A percentile compares a stretch with the other conserved stretches of the same genome.
Evolutionary conservation across 257 asterid genomes (phyloP).

Genomic region (Penstemon davidsonii): DNA sequence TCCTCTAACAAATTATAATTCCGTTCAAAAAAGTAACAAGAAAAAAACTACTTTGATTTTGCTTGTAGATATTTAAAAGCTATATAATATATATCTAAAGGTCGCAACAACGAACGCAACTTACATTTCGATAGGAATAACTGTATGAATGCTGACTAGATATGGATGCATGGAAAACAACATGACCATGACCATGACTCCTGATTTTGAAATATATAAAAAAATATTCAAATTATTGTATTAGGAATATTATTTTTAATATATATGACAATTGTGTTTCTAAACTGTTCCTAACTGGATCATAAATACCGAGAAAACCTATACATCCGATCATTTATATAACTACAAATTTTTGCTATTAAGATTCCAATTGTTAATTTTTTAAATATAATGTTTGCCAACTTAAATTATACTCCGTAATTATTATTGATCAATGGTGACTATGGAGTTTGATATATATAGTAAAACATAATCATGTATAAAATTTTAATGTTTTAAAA

Average conservation of each 20-base stretch:
- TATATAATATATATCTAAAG: not conserved
- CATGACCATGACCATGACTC: slow-evolving; percentile 18
- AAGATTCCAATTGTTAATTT: no score
- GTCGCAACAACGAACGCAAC: slow-evolving; percentile 3
- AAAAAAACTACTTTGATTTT: not conserved
- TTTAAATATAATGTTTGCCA: no score
- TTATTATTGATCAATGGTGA: no score
- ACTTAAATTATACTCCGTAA: no score
- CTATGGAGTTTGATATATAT: no score
- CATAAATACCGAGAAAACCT: slow-evolving; percentile 23
- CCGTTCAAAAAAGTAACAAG: not conserved
- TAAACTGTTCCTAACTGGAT: slow-evolving; percentile 23
- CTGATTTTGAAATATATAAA: slow-evolving; percentile 18
- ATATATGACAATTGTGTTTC: slow-evolving; percentile 5
- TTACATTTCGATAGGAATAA: slow-evolving; percentile 9
- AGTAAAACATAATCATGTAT: no score
- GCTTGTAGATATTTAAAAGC: not conserved
- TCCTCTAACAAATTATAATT: no score
- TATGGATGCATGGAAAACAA: slow-evolving; percentile 27
- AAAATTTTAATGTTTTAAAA: no score
- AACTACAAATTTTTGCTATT: no score
- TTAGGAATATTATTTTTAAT: not conserved
- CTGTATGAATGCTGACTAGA: slow-evolving; percentile 29
- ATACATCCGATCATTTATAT: no score
- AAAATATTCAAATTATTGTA: not conserved